Evolutionary conservation across 2,329 filamentous ascomycete species (phyloP).

Genomic region (Allantophomopsis cytisporea): DNA sequence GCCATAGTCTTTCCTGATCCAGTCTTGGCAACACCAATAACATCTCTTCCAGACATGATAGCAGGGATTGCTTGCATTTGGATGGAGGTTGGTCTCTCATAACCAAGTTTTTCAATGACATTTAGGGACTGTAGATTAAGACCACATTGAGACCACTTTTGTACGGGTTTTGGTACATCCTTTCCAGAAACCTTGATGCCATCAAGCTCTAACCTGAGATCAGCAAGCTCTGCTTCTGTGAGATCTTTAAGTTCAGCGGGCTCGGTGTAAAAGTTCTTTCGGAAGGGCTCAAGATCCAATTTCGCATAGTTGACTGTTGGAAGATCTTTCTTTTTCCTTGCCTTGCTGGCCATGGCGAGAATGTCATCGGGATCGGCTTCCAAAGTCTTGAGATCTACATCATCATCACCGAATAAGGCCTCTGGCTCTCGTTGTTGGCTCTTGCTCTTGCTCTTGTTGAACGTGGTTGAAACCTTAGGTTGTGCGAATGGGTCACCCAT

Average conservation of each 20-base stretch:
- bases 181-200: constrained; percentile 88
- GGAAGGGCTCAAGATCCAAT: constrained; percentile 69
- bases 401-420: constrained; percentile 81
- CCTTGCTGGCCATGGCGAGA: constrained; percentile 42
- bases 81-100: constrained; percentile 82
- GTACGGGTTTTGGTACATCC: constrained; percentile 82
- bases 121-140: constrained; percentile 78
- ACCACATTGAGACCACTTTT: constrained; percentile 94
- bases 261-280: constrained; percentile 92
- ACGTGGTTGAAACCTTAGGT: constrained; percentile 19
- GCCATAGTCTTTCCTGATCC: constrained; percentile 96
- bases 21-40: constrained; percentile 93
- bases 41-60: constrained; percentile 91
- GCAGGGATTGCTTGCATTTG: constrained; percentile 90
- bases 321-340: constrained; percentile 89
- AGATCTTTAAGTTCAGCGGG: constrained; percentile 72
- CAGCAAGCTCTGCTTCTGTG: constrained; percentile 71
- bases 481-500: constrained; percentile 34
- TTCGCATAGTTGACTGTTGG: constrained; percentile 78
- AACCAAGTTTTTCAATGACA: constrained; percentile 69
- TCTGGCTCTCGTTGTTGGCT: constrained; percentile 57
- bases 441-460: constrained; percentile 18
- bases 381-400: constrained; percentile 48
- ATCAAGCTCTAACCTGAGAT: constrained; percentile 76
- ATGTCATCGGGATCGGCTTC: constrained; percentile 51